Percentiles rank a stretch among this genome's conserved stretches.
Evolutionary conservation across 2,329 filamentous ascomycete species (phyloP).

Genomic region (Neocucurbitaria cava): DNA sequence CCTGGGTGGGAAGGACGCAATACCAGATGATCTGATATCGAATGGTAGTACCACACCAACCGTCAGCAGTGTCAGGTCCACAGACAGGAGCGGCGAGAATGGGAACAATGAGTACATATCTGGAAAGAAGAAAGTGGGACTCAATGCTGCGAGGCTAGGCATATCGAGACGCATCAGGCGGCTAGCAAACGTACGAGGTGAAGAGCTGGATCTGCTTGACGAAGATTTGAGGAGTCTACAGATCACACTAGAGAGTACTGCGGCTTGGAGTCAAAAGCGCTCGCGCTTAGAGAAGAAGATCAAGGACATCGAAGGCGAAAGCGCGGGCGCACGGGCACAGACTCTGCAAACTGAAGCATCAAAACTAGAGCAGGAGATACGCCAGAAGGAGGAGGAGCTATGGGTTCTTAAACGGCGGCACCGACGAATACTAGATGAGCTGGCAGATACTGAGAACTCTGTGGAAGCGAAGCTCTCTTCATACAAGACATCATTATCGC

Average conservation of each 20-base stretch:
- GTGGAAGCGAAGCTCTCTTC: slow-evolving; percentile 75
- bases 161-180: slow-evolving; percentile 69
- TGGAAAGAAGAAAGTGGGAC: slow-evolving; percentile 62
- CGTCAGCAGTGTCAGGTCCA: slow-evolving; percentile 47
- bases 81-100: slow-evolving; percentile 31
- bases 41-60: slow-evolving; percentile 60
- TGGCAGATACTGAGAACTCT: slow-evolving; percentile 68
- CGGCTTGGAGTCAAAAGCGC: slow-evolving; percentile 65
- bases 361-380: slow-evolving; percentile 68
- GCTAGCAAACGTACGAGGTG: slow-evolving; percentile 69
- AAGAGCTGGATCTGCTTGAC: slow-evolving; percentile 69
- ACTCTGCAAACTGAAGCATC: slow-evolving; percentile 59
- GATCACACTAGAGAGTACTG: slow-evolving; percentile 64
- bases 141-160: slow-evolving; percentile 69
- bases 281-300: slow-evolving; percentile 63
- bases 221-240: slow-evolving; percentile 64
- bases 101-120: slow-evolving; percentile 18
- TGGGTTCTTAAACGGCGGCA: slow-evolving; percentile 66
- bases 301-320: slow-evolving; percentile 61
- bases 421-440: slow-evolving; percentile 64
- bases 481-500: slow-evolving; percentile 70
- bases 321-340: slow-evolving; percentile 64
- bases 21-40: slow-evolving; percentile 53
- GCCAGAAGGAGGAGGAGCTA: slow-evolving; percentile 69
- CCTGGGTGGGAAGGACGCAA: slow-evolving; percentile 45